These are phyloP conservation scores for Pistacia vera DNA, from an alignment of 345 rosid genomes.

Conservation along the genomic window DNA sequence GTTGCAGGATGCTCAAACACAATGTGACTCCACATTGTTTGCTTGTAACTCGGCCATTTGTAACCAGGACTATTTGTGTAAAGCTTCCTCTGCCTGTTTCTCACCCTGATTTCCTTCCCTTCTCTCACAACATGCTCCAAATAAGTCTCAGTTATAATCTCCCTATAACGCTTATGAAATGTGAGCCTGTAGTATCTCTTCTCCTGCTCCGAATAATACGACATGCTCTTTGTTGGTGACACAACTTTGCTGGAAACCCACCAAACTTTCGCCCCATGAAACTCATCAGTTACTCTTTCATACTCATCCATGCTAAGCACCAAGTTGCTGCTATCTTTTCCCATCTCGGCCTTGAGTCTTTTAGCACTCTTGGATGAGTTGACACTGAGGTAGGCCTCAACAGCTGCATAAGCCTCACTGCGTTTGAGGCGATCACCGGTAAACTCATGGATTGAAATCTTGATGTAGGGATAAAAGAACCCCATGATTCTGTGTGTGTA, in stretches of 20 bases:
- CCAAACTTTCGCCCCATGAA: slow-evolving; percentile 46
- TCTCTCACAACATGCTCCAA: slow-evolving; percentile 49
- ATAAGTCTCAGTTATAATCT: slow-evolving; percentile 46
- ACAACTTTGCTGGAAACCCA: slow-evolving; percentile 47
- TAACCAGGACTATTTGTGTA: slow-evolving; percentile 56
- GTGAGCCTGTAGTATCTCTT: slow-evolving; percentile 56
- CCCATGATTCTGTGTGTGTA: slow-evolving; percentile 31
- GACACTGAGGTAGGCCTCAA: slow-evolving; percentile 53
- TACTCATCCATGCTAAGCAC: slow-evolving; percentile 58
- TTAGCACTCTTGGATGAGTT: slow-evolving; percentile 45
- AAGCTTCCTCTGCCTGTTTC: slow-evolving; percentile 65
- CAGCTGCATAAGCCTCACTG: slow-evolving; percentile 57
- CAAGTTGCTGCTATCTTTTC: slow-evolving; percentile 38
- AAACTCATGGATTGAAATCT: slow-evolving; percentile 52
- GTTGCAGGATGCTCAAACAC: slow-evolving; percentile 64
- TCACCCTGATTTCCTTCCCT: slow-evolving; percentile 52
- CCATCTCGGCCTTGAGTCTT: slow-evolving; percentile 56
- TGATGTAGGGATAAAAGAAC: slow-evolving; percentile 46
- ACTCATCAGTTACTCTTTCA: slow-evolving; percentile 51
- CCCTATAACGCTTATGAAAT: slow-evolving; percentile 51
- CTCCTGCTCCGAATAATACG: slow-evolving; percentile 51
- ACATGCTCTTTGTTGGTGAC: slow-evolving; percentile 25
- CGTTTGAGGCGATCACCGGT: slow-evolving; percentile 49
- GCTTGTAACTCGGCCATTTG: slow-evolving; percentile 52
- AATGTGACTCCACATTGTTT: slow-evolving; percentile 59